These are phyloP conservation scores for Tuber melanosporum DNA, from an alignment of 495 filamentous ascomycete genomes.

Conservation along the genomic window DNA sequence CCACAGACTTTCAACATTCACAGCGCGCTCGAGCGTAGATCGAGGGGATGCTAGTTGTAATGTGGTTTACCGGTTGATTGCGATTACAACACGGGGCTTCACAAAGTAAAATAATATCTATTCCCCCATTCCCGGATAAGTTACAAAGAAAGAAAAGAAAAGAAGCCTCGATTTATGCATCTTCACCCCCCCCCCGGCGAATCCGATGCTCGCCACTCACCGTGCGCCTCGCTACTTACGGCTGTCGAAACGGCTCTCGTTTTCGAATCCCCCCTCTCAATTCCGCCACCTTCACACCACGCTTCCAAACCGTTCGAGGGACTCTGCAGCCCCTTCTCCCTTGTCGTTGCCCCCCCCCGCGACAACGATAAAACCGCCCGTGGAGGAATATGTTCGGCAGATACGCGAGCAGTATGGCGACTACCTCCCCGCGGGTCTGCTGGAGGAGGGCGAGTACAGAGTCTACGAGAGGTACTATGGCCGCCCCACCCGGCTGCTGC, in stretches of 20 bases:
- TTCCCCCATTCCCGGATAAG: neutral
- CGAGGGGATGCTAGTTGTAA: too few relatives aligned
- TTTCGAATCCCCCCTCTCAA: neutral
- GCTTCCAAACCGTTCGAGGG: neutral
- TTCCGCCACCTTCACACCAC: neutral
- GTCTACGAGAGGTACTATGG: slow-evolving; percentile 82
- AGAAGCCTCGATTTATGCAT: neutral
- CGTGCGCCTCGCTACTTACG: neutral
- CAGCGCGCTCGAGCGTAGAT: too few relatives aligned
- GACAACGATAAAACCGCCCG: slow-evolving; percentile 11
- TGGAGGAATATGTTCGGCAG: slow-evolving; percentile 60
- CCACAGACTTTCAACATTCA: too few relatives aligned
- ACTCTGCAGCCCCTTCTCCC: neutral
- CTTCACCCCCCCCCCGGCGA: neutral
- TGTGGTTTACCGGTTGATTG: too few relatives aligned
- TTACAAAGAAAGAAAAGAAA: neutral
- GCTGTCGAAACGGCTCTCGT: neutral
- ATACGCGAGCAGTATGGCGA: slow-evolving; percentile 72
- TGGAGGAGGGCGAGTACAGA: slow-evolving; percentile 62
- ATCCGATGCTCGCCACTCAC: neutral
- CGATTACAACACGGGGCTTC: too few relatives aligned
- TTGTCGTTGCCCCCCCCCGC: neutral
- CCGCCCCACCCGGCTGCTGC: slow-evolving; percentile 53
- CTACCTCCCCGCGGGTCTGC: slow-evolving; percentile 61
- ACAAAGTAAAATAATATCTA: neutral